Evolutionary conservation across 305 asterid species (phyloP), one percentile per base, ranked within the genome.

Genomic region (Nicotiana rustica): DNA sequence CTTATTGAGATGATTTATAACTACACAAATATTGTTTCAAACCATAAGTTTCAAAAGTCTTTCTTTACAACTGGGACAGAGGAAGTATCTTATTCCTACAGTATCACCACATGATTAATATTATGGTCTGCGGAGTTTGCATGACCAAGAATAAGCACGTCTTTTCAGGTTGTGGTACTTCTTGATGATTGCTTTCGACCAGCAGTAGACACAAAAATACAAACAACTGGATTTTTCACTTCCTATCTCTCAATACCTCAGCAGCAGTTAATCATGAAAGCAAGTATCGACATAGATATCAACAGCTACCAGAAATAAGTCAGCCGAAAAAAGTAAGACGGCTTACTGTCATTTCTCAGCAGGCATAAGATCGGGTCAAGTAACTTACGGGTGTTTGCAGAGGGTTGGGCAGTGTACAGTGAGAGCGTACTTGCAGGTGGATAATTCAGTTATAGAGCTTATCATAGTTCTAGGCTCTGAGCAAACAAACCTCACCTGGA

Each of bases 351-450:
- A 18, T 75, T 3, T 5, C 12, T 49, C 79, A 65, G 55, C 83
- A 80, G 59, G 17, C 14, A 80, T 8, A 29, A 75, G 25, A 52
- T n/a, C 47, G 4, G 18, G 8, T 33, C 83, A 84, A 80, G 84
- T 78, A 71, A 83, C 97, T 92, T 90, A 97, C 99, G 97, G 99
- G 88, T 97, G 99, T 87, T 92, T 93, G 98, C 98, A 96, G 61
- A 96, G 99, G 4, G 88, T 89, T 57, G 99, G 98, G 84, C 97
- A 91, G 19, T 97, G 98, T 71, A 97, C 87, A 73, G 99, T 97
- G 84, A 95, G 95, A 60, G 98, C 99, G 84, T 97, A 95, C 85
- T 92, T 97, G 95, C 99, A 95, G 59, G 99, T 97, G 78, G 99
- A 92, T 88, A 97, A 80, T 88, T 97, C 99, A 60, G 97, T 93